Evolutionary conservation across 495 filamentous ascomycete genomes (phyloP).

Genomic region (Aspergillus ostianus): DNA sequence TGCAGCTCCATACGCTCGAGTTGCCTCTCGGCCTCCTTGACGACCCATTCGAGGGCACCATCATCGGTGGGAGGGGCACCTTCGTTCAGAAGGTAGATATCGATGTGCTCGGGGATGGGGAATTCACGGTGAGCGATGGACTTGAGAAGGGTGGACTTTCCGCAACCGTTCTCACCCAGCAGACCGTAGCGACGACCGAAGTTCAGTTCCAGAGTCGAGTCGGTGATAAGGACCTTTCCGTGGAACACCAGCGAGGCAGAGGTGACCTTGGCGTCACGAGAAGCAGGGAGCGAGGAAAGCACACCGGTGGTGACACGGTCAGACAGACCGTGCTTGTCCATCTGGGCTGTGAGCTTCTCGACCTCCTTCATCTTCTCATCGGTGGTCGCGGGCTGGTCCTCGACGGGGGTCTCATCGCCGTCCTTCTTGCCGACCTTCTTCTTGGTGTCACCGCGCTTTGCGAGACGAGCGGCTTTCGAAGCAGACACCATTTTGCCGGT

Average conservation of each 20-base stretch:
- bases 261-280: slow-evolving; percentile 94
- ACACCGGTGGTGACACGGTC: slow-evolving; percentile 99
- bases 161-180: slow-evolving; percentile 97
- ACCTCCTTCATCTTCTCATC: slow-evolving; percentile 74
- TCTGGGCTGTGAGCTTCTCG: slow-evolving; percentile 78
- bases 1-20: slow-evolving; percentile 82
- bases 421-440: slow-evolving; percentile 69
- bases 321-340: slow-evolving; percentile 93
- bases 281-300: slow-evolving; percentile 75
- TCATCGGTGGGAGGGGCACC: slow-evolving; percentile 87
- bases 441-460: slow-evolving; percentile 75
- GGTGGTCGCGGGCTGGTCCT: slow-evolving; percentile 67
- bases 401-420: slow-evolving; percentile 62
- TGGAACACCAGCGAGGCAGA: slow-evolving; percentile 95
- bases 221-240: slow-evolving; percentile 90
- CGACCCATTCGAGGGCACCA: slow-evolving; percentile 95
- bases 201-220: slow-evolving; percentile 90
- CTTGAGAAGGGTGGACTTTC: slow-evolving; percentile 96
- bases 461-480: slow-evolving; percentile 95
- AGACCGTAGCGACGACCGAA: slow-evolving; percentile 92
- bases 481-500: slow-evolving; percentile 68
- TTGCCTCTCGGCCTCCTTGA: slow-evolving; percentile 92
- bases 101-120: slow-evolving; percentile 93
- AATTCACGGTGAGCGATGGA: slow-evolving; percentile 91
- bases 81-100: slow-evolving; percentile 98